Conservation (phyloP, 2,329 filamentous ascomycete species). For the Colletotrichum phormii region DNA sequence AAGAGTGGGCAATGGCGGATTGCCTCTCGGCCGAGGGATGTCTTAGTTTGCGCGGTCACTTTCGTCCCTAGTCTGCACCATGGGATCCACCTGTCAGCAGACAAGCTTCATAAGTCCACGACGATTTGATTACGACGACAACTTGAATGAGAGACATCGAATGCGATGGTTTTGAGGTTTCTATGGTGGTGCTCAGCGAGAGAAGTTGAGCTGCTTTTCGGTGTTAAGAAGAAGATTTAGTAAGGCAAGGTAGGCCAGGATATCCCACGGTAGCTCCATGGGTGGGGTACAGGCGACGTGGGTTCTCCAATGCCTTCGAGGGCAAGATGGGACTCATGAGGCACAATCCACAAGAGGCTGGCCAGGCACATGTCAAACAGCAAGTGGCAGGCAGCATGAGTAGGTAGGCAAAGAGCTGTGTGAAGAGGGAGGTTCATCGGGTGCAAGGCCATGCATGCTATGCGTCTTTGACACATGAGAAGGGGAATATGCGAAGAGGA, state of each 20-base stretch:
- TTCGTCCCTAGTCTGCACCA: not conserved
- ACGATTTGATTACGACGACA: not conserved
- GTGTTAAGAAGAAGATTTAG: constrained; percentile 21
- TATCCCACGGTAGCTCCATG: constrained; percentile 12
- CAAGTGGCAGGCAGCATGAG: not conserved
- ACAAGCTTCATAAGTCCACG: not conserved
- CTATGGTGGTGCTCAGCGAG: not conserved
- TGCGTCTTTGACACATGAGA: not conserved
- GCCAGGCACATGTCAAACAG: not conserved
- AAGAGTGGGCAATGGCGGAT: not conserved
- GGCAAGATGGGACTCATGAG: constrained; percentile 4
- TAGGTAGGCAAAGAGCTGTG: not conserved
- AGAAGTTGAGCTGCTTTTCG: not conserved
- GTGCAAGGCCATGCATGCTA: not conserved
- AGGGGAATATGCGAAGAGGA: not conserved
- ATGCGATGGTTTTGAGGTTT: not conserved
- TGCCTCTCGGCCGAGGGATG: not conserved
- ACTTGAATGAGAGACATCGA: not conserved
- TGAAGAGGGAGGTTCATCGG: not conserved
- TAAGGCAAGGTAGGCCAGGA: constrained; percentile 9
- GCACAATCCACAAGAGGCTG: constrained; percentile 8
- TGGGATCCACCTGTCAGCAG: not conserved
- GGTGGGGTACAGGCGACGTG: constrained; percentile 28
- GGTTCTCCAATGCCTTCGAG: constrained; percentile 26
- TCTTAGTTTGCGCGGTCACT: not conserved